Percentiles rank a stretch among this genome's conserved stretches.
These are phyloP conservation scores for Penicillium sp. DNA, from an alignment of 2,329 filamentous ascomycete genomes.

Conservation along the genomic window DNA sequence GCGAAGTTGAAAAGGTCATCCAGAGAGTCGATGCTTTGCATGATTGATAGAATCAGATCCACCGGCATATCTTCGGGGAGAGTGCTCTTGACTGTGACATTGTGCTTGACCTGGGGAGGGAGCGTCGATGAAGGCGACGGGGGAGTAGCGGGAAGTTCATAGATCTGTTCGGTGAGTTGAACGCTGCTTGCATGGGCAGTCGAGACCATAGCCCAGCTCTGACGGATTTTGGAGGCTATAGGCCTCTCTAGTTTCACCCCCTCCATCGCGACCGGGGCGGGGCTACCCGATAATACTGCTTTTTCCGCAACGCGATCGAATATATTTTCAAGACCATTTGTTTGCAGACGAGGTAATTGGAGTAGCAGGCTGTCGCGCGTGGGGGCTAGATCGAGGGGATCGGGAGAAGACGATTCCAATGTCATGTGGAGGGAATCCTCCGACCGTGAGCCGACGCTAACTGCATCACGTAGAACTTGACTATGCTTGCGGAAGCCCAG, in stretches of 20 bases:
- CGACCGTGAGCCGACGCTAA: conserved; percentile 5
- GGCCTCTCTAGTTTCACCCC: neutral
- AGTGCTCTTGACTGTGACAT: conserved; percentile 15
- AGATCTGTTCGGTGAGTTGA: conserved; percentile 27
- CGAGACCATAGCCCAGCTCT: conserved; percentile 15
- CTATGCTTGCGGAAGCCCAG: conserved; percentile 4
- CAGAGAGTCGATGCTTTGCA: conserved; percentile 49
- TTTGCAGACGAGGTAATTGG: conserved; percentile 24
- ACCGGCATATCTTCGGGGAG: conserved; percentile 49
- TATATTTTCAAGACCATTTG: conserved; percentile 8
- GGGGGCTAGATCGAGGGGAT: neutral
- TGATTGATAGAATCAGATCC: conserved; percentile 52
- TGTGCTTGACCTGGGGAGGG: conserved; percentile 6
- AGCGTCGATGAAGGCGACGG: conserved; percentile 18
- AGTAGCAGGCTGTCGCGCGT: conserved; percentile 16
- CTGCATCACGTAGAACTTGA: neutral
- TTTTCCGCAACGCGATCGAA: conserved; percentile 8
- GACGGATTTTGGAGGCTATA: conserved; percentile 11
- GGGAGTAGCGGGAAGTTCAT: conserved; percentile 33
- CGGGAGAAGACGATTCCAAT: neutral
- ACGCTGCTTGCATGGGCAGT: conserved; percentile 22
- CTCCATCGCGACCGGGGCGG: neutral
- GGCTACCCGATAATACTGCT: neutral
- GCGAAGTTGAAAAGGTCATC: conserved; percentile 57
- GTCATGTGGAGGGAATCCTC: neutral